phyloP scores from a whole-genome alignment of 2,329 filamentous ascomycete genomes.

The Calycina marina region DNA sequence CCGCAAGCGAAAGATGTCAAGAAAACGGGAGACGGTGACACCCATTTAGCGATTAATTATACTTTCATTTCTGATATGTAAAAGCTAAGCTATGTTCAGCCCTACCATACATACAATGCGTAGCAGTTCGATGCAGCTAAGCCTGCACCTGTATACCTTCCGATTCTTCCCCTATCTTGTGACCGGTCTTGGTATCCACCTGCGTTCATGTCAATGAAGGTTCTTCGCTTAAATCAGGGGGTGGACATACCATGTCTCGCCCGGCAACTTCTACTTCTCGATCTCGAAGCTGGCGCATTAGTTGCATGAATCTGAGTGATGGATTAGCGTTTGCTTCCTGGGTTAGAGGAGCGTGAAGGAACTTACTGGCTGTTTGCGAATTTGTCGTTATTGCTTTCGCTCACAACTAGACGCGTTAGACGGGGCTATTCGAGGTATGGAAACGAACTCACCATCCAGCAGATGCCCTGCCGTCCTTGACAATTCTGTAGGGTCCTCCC shows the following conservation, averaged over 20 bases:
- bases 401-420: constrained; percentile 29
- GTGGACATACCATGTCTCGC: constrained; percentile 43
- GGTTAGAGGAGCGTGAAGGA: not conserved
- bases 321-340: not conserved
- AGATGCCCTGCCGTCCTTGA: constrained; percentile 58
- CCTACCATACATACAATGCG: no score
- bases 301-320: constrained; percentile 44
- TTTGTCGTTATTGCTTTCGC: constrained; percentile 54
- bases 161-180: no score
- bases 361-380: constrained; percentile 55
- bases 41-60: no score
- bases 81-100: no score
- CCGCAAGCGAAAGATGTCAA: no score
- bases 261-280: constrained; percentile 59
- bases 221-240: not conserved
- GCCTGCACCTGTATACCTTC: no score
- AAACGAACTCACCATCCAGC: constrained; percentile 42
- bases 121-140: no score
- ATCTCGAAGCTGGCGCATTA: constrained; percentile 65
- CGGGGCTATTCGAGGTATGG: no score
- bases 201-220: not conserved
- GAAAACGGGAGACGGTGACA: no score
- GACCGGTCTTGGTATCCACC: no score
- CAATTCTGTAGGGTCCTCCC: constrained; percentile 40
- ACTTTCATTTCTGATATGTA: no score